Evolutionary conservation across 2,329 filamentous ascomycete species (phyloP), one percentile per base, ranked within the genome.

Genomic region (Paracoccidioides brasiliensis): DNA sequence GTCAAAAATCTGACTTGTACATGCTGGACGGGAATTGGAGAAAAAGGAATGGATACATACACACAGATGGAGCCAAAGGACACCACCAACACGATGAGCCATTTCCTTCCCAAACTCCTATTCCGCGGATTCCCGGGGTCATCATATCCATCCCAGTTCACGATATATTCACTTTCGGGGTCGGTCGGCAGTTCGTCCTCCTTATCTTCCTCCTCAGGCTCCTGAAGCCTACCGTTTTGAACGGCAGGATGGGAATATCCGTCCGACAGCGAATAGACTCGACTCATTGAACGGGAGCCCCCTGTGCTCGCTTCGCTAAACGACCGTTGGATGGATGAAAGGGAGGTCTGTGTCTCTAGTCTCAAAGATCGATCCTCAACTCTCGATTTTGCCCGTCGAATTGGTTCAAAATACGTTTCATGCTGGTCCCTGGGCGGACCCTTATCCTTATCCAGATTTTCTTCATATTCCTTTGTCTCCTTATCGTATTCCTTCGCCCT

Each of bases 1-100:
- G 9, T 22, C 44, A 28, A n/a, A 41, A 30, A 22, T 14, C n/a
- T 8, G 3, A 10, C 37, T 9, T 28, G 3, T 44, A 53, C 15
- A 37, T 15, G 12, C 44, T 5, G 4, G 4, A 12, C 10, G 22
- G 15, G 32, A 15, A 8, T 5, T 38, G 8, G n/a, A 15, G 45
- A 49, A 56, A 52, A 49, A 57, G 30, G 28, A 35, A 60, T 14
- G 22, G 28, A 38, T n/a, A 83, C 86, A 78, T 78, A 90, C 85
- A 95, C 90, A 69, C 88, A 91, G 57, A 93, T 76, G 49, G 87
- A 87, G 6, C 85, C 86, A 55, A 78, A 67, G 8, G 84, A 83
- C n/a, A 90, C 78, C 56, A 95, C 85, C 40, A 82, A 62, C 0
- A 90, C 83, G 58, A 95, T 84, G 35, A 82, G 56, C 91, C 91